Evolutionary conservation across 2,329 filamentous ascomycete genomes (phyloP).

Genomic region (Aspergillus ochraceoroseus): DNA sequence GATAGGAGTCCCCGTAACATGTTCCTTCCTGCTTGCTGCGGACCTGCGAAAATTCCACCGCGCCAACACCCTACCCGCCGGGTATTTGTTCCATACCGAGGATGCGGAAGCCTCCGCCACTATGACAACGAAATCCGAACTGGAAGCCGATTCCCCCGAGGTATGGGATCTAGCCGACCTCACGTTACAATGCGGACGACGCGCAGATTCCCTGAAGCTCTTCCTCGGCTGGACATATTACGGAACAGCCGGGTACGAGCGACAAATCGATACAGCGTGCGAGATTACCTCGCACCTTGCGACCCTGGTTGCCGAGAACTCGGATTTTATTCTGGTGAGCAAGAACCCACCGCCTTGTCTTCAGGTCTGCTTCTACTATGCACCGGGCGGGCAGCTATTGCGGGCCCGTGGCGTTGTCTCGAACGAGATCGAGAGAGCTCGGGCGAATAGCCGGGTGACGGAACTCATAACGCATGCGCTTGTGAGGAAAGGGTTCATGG

Average conservation of each 20-base stretch:
- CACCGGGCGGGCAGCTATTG: slow-evolving; percentile 52
- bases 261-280: slow-evolving; percentile 68
- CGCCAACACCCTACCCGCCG: slow-evolving; percentile 81
- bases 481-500: slow-evolving; percentile 61
- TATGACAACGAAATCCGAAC: slow-evolving; percentile 16
- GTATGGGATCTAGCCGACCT: slow-evolving; percentile 88
- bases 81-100: slow-evolving; percentile 71
- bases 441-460: slow-evolving; percentile 54
- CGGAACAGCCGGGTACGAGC: slow-evolving; percentile 66
- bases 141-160: slow-evolving; percentile 46
- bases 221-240: slow-evolving; percentile 88
- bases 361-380: slow-evolving; percentile 92
- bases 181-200: slow-evolving; percentile 86
- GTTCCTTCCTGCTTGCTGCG: slow-evolving; percentile 75
- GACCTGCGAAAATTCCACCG: slow-evolving; percentile 73
- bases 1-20: slow-evolving; percentile 86
- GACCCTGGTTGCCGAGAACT: slow-evolving; percentile 49
- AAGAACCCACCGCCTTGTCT: slow-evolving; percentile 76
- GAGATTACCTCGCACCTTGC: slow-evolving; percentile 66
- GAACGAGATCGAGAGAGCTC: slow-evolving; percentile 36
- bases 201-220: slow-evolving; percentile 80
- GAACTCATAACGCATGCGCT: slow-evolving; percentile 52
- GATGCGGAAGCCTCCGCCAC: slow-evolving; percentile 40
- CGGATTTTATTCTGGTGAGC: slow-evolving; percentile 66
- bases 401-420: slow-evolving; percentile 31